A percentile compares a stretch with the other conserved stretches of the same genome.
Evolutionary conservation across 2,329 filamentous ascomycete genomes (phyloP).

Genomic region (Ophiostoma fasciatum): DNA sequence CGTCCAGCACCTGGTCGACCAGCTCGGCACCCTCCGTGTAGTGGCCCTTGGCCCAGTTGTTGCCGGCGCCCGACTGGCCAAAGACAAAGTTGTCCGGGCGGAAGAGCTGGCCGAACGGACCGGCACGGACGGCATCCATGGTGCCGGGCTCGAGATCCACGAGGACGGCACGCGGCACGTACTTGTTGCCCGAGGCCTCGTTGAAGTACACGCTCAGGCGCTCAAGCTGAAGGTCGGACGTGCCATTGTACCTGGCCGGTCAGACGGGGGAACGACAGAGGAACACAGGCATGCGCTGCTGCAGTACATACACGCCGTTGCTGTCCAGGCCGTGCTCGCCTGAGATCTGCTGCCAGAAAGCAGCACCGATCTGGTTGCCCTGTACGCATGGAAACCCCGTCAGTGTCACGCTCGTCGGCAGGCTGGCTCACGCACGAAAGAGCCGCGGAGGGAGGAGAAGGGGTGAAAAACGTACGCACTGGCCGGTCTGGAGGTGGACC

Average conservation of each 20-base stretch:
- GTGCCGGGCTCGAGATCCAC: constrained; percentile 99
- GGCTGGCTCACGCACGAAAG: too few species aligned
- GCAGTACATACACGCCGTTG: constrained; percentile 72
- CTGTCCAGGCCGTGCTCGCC: constrained; percentile 94
- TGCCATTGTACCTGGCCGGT: constrained; percentile 72
- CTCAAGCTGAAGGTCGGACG: constrained; percentile 97
- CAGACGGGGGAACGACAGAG: background rate
- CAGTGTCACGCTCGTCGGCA: constrained; percentile 13
- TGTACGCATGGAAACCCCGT: constrained; percentile 24
- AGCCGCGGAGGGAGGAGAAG: too few species aligned
- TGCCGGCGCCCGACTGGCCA: constrained; percentile 97
- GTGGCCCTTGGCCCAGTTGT: constrained; percentile 99
- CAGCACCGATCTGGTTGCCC: constrained; percentile 99
- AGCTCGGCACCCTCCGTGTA: constrained; percentile 99
- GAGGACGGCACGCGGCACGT: constrained; percentile 96
- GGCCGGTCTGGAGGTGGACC: constrained; percentile 99
- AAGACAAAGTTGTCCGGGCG: constrained; percentile 99
- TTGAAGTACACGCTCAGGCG: constrained; percentile 63
- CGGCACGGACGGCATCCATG: constrained; percentile 97
- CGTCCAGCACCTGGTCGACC: constrained; percentile 94
- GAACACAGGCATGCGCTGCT: too few species aligned
- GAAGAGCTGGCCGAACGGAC: constrained; percentile 98
- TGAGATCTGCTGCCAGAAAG: constrained; percentile 91
- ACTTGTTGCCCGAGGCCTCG: constrained; percentile 89
- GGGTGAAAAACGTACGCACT: constrained; percentile 60